Base-by-base conservation (phyloP, 768 basidiomycete genomes). In the Kwoniella mangroviensis region DNA sequence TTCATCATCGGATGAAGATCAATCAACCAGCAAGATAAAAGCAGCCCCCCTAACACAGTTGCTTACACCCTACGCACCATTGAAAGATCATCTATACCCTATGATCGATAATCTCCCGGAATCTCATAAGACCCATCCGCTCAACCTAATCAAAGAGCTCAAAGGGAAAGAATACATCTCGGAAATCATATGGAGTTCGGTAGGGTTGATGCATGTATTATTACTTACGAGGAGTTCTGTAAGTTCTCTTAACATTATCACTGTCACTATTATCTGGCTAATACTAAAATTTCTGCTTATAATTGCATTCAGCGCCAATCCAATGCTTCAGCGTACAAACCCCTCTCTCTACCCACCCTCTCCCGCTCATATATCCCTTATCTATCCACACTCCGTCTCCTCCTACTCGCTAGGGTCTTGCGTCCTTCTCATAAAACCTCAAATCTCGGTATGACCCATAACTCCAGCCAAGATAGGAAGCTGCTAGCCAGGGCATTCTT, bases 401-500 rank as follows among this genome's bases (percentile, higher is more conserved):
- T 93, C 75, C 83, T 95, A 54, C 69, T 92, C 7, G 89, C 93
- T 24, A 89, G 92, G 51, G 89, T 86, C 80, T 84, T 96, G 40
- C 90, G 94, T 21, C 86, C 92, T 24, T 84, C 84, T 21, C 89
- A 91, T 3, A 83, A 88, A 87, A 89, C 21, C 72, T 86, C 4
- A 84, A 92, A 43, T 91, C 88, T 79, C 2, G 71, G 79, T 1
- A 67, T 75, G 2, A 65, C 79, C 15, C 93, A 95, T 79, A 92
- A 95, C 75, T 91, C 92, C 15, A 87, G 88, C 64, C 86, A 93
- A 74, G 94, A 97, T 82, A 87, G 89, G 63, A 90, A 92, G 74
- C 86, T 96, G 71, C 78, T 91, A 11, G 92, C 90, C 90, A 62
- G 62, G 15, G 93, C 94, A 79, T 86, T 95, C 54, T 83, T 96